A percentile compares a stretch with the other conserved stretches of the same genome.
Evolutionary conservation across 768 basidiomycete species (phyloP).

Genomic region (Lentinula raphanica): DNA sequence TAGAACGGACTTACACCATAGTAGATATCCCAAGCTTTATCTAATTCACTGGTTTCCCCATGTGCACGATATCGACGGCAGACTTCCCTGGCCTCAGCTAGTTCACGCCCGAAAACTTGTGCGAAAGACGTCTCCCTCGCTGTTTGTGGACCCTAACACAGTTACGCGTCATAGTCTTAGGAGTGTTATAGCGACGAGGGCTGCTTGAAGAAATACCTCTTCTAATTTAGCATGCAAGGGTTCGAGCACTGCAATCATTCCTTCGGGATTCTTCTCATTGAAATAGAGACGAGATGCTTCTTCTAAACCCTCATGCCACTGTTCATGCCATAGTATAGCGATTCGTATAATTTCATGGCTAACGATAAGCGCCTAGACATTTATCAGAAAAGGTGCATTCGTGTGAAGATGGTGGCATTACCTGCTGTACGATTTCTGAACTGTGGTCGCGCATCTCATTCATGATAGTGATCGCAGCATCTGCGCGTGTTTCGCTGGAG

Average conservation of each 20-base stretch:
- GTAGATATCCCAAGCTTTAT: conserved; percentile 99
- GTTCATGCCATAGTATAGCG: conserved; percentile 97
- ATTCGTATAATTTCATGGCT: conserved; percentile 94
- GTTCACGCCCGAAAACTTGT: conserved; percentile 89
- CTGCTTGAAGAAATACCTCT: conserved; percentile 47
- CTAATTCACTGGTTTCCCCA: conserved; percentile 84
- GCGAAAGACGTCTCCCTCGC: conserved; percentile 92
- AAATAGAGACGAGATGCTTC: conserved; percentile 96
- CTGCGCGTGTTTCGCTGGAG: conserved; percentile 74
- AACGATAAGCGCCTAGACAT: conserved; percentile 69
- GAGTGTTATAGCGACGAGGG: no score
- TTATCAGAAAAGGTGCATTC: no score
- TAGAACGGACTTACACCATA: conserved; percentile 61
- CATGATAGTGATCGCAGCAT: conserved; percentile 84
- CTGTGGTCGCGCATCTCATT: conserved; percentile 92
- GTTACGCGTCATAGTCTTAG: no score
- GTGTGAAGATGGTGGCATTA: no score
- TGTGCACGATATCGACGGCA: conserved; percentile 81
- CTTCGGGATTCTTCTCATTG: conserved; percentile 94
- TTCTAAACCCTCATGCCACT: conserved; percentile 98
- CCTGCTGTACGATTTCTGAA: conserved; percentile 81
- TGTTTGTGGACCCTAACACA: conserved; percentile 79
- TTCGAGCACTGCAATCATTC: conserved; percentile 91
- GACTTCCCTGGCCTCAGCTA: conserved; percentile 88
- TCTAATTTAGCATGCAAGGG: conserved; percentile 92